Evolutionary conservation across 805 yeast genomes (phyloP), one percentile per base, ranked within the genome.

Genomic region (Pichia heedii): DNA sequence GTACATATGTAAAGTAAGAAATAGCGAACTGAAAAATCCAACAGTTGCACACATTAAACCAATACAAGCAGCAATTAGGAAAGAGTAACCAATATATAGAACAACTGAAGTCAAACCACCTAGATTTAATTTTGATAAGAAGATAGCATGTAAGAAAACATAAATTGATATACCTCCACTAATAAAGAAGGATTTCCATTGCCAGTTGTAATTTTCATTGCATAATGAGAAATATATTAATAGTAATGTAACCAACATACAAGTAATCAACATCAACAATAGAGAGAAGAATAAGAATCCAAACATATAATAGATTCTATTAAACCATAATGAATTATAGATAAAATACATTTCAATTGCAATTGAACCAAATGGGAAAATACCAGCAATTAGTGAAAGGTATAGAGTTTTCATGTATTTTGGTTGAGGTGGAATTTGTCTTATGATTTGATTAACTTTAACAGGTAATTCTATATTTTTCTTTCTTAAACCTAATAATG

Each of bases 261-360:
- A 82, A 5, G 96, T 88, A 54, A 83, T 55, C 12, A 85, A 68
- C 86, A 87, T 83, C 58, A 89, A 70, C n/a, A 81, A 50, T 60
- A 85, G 80, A 55, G 96, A 88, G 67, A 89, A 79, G 63, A 89
- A 85, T 53, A 90, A 69, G 73, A 90, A 93, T 12, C 97, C 98
- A 71, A 93, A 93, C 97, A 93, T 90, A 73, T 89, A 93, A 71
- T 77, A 93, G 51, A 89, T 81, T 62, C 85, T 77, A 72, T 85
- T 88, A 65, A 84, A 86, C 98, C 98, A 90, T 52, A 93, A 66
- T 27, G 96, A 86, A 41, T 85, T 76, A 68, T 85, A 81, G 55
- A 93, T 85, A 68, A 88, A 90, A 65, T 87, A 89, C 76, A 93
- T 76, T 68, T 93, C 97, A 44, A 93, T 93, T 21, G 96, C 88